A percentile compares a stretch with the other conserved stretches of the same genome.
Evolutionary conservation across 345 rosid species (phyloP).

Genomic region (Hirschfeldia incana): DNA sequence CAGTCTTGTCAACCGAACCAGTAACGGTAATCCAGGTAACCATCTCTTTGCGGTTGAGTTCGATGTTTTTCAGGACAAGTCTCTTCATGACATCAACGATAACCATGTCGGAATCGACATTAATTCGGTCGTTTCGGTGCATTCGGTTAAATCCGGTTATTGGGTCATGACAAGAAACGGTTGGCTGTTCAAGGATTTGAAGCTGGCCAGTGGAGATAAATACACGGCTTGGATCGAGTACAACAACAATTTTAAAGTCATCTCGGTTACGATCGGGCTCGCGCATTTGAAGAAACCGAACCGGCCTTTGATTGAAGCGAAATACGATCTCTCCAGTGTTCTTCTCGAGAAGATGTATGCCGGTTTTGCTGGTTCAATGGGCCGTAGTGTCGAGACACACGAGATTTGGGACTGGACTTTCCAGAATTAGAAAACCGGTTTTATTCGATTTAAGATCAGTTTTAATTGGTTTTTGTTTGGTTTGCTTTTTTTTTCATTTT

Average conservation of each 20-base stretch:
- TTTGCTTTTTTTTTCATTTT: not conserved
- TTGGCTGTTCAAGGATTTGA: slow-evolving; percentile 38
- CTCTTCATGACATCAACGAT: slow-evolving; percentile 35
- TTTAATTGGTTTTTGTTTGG: not conserved
- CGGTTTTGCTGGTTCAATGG: slow-evolving; percentile 44
- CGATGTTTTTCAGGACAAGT: slow-evolving; percentile 35
- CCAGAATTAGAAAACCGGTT: slow-evolving; percentile 27
- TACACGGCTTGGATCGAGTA: slow-evolving; percentile 47
- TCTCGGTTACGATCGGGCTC: slow-evolving; percentile 31
- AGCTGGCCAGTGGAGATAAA: slow-evolving; percentile 37
- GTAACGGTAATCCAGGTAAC: slow-evolving; percentile 30
- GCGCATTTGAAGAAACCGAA: slow-evolving; percentile 34
- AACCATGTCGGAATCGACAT: slow-evolving; percentile 51
- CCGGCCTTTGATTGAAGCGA: slow-evolving; percentile 37
- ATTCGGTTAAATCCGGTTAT: slow-evolving; percentile 38
- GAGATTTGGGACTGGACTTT: slow-evolving; percentile 41
- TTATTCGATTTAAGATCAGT: not conserved
- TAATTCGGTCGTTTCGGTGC: slow-evolving; percentile 39
- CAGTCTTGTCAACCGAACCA: slow-evolving; percentile 41
- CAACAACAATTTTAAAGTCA: slow-evolving; percentile 4
- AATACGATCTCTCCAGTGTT: slow-evolving; percentile 34
- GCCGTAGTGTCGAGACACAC: slow-evolving; percentile 37
- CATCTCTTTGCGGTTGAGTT: slow-evolving; percentile 39
- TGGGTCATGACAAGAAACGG: slow-evolving; percentile 34
- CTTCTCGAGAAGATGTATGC: slow-evolving; percentile 34